These are phyloP conservation scores for Penicillium sp. DNA, from an alignment of 2,329 filamentous ascomycete species.

Conservation along the genomic window DNA sequence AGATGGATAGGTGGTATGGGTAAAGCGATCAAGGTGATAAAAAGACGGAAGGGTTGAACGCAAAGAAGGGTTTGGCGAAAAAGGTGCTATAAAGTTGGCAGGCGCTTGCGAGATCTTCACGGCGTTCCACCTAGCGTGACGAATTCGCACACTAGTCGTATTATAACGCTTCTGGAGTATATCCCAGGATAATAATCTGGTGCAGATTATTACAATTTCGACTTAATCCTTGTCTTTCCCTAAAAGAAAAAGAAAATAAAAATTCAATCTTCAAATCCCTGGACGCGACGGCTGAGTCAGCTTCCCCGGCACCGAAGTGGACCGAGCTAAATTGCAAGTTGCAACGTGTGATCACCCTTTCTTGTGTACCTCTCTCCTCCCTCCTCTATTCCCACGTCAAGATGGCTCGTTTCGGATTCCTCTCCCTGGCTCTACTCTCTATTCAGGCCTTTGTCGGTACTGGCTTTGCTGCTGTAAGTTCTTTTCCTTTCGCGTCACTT, in stretches of 20 bases:
- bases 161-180: background rate
- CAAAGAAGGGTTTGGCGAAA: background rate
- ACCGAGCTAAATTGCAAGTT: conserved; percentile 23
- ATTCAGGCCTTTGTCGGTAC: conserved; percentile 62
- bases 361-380: conserved; percentile 13
- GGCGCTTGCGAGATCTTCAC: conserved; percentile 18
- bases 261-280: conserved; percentile 9
- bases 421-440: conserved; percentile 67
- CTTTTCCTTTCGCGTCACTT: conserved; percentile 10
- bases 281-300: conserved; percentile 19
- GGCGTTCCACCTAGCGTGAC: conserved; percentile 6
- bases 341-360: conserved; percentile 24
- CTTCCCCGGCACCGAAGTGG: conserved; percentile 27
- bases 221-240: conserved; percentile 2
- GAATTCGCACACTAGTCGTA: background rate
- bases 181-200: background rate
- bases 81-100: conserved; percentile 11
- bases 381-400: conserved; percentile 25
- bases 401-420: conserved; percentile 71
- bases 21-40: conserved; percentile 3
- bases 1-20: conserved; percentile 1
- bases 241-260: conserved; percentile 14
- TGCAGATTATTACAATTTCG: background rate
- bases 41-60: no score
- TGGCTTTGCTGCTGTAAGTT: conserved; percentile 58